These are phyloP conservation scores for Talaromyces pinophilus DNA, from an alignment of 2,329 filamentous ascomycete species.

Conservation along the genomic window DNA sequence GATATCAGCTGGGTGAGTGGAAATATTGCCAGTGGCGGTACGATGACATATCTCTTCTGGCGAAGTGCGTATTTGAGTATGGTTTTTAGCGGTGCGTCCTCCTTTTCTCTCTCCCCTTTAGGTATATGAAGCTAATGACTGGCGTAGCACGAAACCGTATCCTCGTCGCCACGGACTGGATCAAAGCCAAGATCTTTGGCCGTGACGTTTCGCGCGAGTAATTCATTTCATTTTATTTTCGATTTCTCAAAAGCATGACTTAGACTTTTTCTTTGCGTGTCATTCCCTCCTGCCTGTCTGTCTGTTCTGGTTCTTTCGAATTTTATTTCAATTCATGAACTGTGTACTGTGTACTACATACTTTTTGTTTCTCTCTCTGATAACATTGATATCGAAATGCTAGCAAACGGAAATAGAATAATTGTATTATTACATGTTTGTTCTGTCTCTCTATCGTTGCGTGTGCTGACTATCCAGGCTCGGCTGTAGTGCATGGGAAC, in stretches of 20 bases:
- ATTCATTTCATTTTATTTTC: slow-evolving; percentile 12
- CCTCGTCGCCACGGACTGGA: slow-evolving; percentile 89
- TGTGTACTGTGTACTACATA: slow-evolving; percentile 12
- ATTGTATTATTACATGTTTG: slow-evolving; percentile 1
- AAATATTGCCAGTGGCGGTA: slow-evolving; percentile 90
- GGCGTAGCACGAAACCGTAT: slow-evolving; percentile 82
- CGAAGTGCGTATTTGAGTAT: slow-evolving; percentile 96
- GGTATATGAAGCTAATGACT: slow-evolving; percentile 21
- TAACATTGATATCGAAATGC: not conserved
- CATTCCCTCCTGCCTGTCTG: not conserved
- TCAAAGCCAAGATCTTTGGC: slow-evolving; percentile 95
- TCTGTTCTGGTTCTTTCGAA: not conserved
- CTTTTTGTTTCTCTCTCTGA: not conserved
- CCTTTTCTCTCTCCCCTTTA: not conserved
- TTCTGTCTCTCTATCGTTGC: too few relatives aligned
- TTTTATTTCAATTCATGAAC: not conserved
- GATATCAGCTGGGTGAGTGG: slow-evolving; percentile 97
- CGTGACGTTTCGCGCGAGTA: slow-evolving; percentile 71
- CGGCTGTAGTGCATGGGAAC: too few relatives aligned
- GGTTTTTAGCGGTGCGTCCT: slow-evolving; percentile 95
- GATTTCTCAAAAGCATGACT: slow-evolving; percentile 5
- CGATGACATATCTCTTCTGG: slow-evolving; percentile 98
- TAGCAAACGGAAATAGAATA: slow-evolving; percentile 9
- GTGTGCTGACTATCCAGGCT: too few relatives aligned
- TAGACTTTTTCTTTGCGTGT: not conserved